These are phyloP conservation scores for Linnemannia hyalina DNA, from an alignment of 192 early-diverging fungal genomes.

Conservation along the genomic window DNA sequence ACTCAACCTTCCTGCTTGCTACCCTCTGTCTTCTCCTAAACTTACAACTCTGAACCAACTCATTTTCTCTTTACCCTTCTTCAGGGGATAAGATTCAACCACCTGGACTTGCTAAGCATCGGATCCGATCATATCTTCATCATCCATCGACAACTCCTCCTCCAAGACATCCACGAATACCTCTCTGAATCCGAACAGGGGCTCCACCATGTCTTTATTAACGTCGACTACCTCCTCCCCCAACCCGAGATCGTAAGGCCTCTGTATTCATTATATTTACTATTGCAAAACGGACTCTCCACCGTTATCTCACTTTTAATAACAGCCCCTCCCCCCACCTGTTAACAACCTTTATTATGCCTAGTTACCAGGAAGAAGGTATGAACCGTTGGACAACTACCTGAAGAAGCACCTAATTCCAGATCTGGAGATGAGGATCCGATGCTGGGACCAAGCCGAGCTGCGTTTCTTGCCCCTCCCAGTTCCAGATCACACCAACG, in stretches of 20 bases:
- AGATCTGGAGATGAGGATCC: conserved; percentile 17
- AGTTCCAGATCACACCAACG: not conserved
- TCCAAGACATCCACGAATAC: conserved; percentile 34
- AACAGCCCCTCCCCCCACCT: not conserved
- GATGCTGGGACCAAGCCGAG: conserved; percentile 24
- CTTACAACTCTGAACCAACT: not conserved
- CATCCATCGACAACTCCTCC: conserved; percentile 26
- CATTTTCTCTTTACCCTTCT: not conserved
- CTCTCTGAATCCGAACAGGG: conserved; percentile 16
- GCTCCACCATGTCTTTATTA: conserved; percentile 31
- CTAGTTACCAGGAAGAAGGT: conserved; percentile 38
- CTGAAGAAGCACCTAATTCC: conserved; percentile 19
- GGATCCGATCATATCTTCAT: conserved; percentile 36
- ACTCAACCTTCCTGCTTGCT: not conserved
- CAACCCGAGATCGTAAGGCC: conserved; percentile 35
- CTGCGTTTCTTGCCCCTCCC: not conserved
- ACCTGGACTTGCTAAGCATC: conserved; percentile 31
- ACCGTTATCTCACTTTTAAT: not conserved
- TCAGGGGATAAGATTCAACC: conserved; percentile 25
- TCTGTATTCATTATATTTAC: not conserved
- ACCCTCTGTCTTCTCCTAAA: not conserved
- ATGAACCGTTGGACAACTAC: conserved; percentile 21
- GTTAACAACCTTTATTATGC: not conserved
- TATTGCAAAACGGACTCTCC: too few species aligned
- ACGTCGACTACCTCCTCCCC: conserved; percentile 28